Evolutionary conservation across 768 basidiomycete genomes (phyloP).

Genomic region (Paxillus involutus): DNA sequence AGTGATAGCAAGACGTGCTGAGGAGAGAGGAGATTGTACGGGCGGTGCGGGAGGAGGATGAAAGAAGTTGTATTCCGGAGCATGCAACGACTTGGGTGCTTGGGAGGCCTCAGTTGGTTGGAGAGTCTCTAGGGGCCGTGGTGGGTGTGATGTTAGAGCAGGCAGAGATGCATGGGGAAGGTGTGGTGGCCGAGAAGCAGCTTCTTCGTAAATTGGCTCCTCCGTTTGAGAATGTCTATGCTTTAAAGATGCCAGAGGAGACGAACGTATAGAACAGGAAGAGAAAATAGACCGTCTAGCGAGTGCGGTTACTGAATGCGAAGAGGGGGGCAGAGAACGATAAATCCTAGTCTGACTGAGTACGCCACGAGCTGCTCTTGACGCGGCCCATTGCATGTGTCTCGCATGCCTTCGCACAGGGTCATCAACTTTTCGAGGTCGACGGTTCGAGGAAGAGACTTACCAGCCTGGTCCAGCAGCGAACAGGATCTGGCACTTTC

Average conservation of each 20-base stretch:
- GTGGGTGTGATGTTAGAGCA: background rate
- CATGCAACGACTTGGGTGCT: background rate
- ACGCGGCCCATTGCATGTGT: slow-evolving; percentile 74
- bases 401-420: slow-evolving; percentile 49
- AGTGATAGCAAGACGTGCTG: slow-evolving; percentile 24
- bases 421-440: background rate
- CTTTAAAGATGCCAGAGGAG: slow-evolving; percentile 6
- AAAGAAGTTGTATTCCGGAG: background rate
- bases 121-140: too few species aligned
- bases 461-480: slow-evolving; percentile 24
- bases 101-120: background rate
- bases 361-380: slow-evolving; percentile 47
- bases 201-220: background rate
- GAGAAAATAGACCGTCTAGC: slow-evolving; percentile 9
- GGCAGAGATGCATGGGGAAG: background rate
- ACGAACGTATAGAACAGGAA: background rate
- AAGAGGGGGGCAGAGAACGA: background rate
- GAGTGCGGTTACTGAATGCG: background rate
- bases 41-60: background rate
- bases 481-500: background rate
- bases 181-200: background rate
- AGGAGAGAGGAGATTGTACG: slow-evolving; percentile 3
- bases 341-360: slow-evolving; percentile 16
- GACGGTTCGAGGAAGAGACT: slow-evolving; percentile 1
- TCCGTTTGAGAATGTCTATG: background rate